Evolutionary conservation across 192 early-diverging fungal genomes (phyloP).

Genomic region (Coemansia furcata): DNA sequence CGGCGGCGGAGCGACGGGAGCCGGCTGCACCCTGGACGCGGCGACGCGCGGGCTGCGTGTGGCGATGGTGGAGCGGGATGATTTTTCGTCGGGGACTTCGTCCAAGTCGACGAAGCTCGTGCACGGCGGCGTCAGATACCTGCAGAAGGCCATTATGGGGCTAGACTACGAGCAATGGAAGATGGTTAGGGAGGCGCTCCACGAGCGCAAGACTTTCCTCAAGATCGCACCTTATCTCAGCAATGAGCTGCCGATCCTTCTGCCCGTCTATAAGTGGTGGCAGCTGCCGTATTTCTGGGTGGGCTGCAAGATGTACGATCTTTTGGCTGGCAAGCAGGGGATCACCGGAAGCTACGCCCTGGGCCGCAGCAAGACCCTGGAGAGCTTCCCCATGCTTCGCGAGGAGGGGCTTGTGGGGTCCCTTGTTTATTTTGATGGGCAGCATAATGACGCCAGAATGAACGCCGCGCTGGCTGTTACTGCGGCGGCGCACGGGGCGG

Average conservation of each 20-base stretch:
- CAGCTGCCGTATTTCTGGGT: conserved; percentile 96
- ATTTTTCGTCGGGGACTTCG: conserved; percentile 90
- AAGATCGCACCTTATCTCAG: conserved; percentile 95
- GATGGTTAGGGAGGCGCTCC: conserved; percentile 91
- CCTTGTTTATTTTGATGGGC: conserved; percentile 95
- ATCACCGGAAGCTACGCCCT: conserved; percentile 82
- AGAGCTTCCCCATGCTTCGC: conserved; percentile 95
- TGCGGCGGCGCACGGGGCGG: conserved; percentile 85
- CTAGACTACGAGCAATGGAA: conserved; percentile 96
- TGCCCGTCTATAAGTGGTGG: conserved; percentile 96
- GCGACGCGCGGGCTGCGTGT: conserved; percentile 89
- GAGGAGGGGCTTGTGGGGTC: conserved; percentile 86
- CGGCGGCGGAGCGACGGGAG: conserved; percentile 94
- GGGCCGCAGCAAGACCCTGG: conserved; percentile 80
- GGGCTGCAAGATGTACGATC: conserved; percentile 90
- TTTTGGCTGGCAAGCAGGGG: conserved; percentile 81
- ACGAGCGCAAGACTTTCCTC: conserved; percentile 91
- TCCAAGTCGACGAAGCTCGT: conserved; percentile 93
- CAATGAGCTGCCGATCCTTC: conserved; percentile 90
- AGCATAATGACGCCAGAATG: conserved; percentile 98
- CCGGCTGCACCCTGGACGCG: conserved; percentile 89
- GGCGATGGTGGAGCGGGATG: conserved; percentile 93
- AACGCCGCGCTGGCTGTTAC: conserved; percentile 92
- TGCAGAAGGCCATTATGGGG: conserved; percentile 94
- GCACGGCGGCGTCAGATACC: conserved; percentile 95